A percentile compares a stretch with the other conserved stretches of the same genome.
These are phyloP conservation scores for Euphorbia peplus DNA, from an alignment of 345 rosid genomes.

Conservation along the genomic window DNA sequence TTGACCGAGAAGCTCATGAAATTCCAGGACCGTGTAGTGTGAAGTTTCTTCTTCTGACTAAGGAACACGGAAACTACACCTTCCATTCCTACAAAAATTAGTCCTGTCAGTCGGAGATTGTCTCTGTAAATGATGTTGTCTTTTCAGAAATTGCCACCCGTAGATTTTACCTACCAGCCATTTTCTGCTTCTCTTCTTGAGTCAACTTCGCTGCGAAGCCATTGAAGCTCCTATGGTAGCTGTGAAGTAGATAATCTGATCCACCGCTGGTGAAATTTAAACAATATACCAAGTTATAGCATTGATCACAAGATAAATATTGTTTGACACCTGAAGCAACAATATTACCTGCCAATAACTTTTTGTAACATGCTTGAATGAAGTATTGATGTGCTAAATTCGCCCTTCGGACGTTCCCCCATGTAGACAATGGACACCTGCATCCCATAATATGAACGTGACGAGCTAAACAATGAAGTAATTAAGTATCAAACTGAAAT, in stretches of 20 bases:
- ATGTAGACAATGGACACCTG: constrained; percentile 47
- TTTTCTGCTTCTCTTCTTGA: constrained; percentile 25
- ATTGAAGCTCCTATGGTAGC: constrained; percentile 50
- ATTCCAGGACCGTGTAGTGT: constrained; percentile 55
- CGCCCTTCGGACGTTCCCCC: constrained; percentile 43
- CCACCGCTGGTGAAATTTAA: constrained; percentile 25
- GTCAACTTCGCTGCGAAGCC: constrained; percentile 53
- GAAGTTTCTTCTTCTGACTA: constrained; percentile 39
- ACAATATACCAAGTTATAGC: neutral
- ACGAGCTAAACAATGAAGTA: no score
- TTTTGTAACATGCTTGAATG: constrained; percentile 41
- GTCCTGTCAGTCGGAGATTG: no score
- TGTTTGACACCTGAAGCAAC: neutral
- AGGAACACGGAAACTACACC: constrained; percentile 59
- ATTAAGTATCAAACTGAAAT: no score
- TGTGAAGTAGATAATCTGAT: constrained; percentile 37
- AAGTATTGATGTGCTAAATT: constrained; percentile 35
- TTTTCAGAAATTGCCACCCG: no score
- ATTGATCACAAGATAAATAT: no score
- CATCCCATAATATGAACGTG: constrained; percentile 6
- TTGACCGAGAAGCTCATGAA: constrained; percentile 46
- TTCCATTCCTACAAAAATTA: constrained; percentile 44
- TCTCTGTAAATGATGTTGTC: no score
- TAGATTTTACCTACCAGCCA: constrained; percentile 12
- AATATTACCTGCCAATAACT: constrained; percentile 33